Conservation (phyloP, 192 early-diverging fungal genomes). For the Coemansia sp. region DNA sequence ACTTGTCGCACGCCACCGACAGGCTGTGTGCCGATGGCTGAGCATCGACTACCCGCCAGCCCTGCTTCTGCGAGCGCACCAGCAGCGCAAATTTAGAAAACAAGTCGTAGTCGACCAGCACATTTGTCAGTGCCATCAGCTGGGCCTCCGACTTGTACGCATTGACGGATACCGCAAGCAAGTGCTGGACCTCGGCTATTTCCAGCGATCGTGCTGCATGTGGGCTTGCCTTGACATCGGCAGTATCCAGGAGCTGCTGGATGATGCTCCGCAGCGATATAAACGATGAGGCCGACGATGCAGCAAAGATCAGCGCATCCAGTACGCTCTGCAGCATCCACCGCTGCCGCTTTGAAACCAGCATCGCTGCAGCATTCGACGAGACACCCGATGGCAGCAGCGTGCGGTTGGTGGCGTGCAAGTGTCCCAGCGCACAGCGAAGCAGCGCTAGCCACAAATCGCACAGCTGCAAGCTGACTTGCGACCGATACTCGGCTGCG, state of each 20-base stretch:
- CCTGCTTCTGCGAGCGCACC: conserved; percentile 49
- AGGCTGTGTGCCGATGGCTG: conserved; percentile 2
- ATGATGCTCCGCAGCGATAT: conserved; percentile 49
- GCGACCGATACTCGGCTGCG: conserved; percentile 21
- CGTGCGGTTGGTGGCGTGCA: conserved; percentile 37
- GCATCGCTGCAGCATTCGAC: conserved; percentile 30
- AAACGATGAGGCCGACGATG: conserved; percentile 44
- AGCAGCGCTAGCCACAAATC: conserved; percentile 48
- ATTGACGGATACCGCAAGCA: conserved; percentile 46
- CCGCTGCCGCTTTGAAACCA: conserved; percentile 45
- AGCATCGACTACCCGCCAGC: conserved; percentile 24
- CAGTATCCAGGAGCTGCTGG: conserved; percentile 38
- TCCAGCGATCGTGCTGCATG: conserved; percentile 32
- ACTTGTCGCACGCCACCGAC: conserved; percentile 13
- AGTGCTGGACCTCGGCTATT: conserved; percentile 48
- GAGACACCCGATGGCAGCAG: conserved; percentile 9
- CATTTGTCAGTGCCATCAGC: conserved; percentile 48
- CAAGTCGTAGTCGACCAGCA: conserved; percentile 50
- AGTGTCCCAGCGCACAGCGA: conserved; percentile 28
- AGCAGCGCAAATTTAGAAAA: conserved; percentile 49
- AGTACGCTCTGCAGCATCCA: conserved; percentile 52
- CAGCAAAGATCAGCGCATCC: conserved; percentile 47
- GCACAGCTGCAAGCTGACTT: conserved; percentile 44
- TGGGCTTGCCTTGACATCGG: neutral
- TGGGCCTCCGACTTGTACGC: conserved; percentile 53